These are phyloP conservation scores for Salicornia ramosissima DNA, from an alignment of 148 eudicot species.

Conservation along the genomic window DNA sequence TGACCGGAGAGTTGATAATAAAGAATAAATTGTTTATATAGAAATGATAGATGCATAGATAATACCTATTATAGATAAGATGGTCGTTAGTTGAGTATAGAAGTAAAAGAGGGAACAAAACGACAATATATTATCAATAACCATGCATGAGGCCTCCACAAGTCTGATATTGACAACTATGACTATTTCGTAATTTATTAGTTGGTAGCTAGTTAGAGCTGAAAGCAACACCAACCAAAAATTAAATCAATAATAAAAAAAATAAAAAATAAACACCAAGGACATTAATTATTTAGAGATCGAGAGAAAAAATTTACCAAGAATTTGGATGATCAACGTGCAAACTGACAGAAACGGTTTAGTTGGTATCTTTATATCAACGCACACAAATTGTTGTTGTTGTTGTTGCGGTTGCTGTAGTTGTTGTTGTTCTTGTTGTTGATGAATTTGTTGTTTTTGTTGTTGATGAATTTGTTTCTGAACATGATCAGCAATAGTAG, in stretches of 20 bases:
- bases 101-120: constrained; percentile 11
- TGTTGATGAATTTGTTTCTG: too few species aligned
- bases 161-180: constrained; percentile 12
- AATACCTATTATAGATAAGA: neutral
- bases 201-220: neutral
- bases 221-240: neutral
- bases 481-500: too few species aligned
- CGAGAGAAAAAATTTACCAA: constrained; percentile 40
- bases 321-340: constrained; percentile 58
- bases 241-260: neutral
- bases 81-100: constrained; percentile 5
- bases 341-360: constrained; percentile 65
- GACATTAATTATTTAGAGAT: neutral
- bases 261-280: neutral
- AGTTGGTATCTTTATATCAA: constrained; percentile 36
- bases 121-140: too few species aligned
- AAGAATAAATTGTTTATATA: too few species aligned
- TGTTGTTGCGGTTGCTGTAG: neutral
- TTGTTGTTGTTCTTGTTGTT: neutral
- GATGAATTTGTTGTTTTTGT: neutral
- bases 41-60: too few species aligned
- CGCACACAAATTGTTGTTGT: constrained; percentile 9
- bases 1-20: too few species aligned
- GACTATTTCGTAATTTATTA: neutral
- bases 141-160: constrained; percentile 24